Evolutionary conservation across 768 basidiomycete genomes (phyloP).

Genomic region (Coprinopsis sp.): DNA sequence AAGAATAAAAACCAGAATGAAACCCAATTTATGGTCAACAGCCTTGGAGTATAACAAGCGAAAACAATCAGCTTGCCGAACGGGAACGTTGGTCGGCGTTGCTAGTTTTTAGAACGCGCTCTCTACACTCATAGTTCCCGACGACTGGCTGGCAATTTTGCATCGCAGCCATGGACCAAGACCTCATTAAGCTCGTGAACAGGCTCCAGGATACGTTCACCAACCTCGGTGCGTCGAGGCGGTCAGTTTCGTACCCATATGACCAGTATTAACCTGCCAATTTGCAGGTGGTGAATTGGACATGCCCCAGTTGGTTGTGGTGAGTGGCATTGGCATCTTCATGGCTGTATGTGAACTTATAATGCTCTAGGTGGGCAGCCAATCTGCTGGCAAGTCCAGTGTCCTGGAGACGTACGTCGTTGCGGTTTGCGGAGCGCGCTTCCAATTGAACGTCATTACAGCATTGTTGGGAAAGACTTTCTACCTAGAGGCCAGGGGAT

Average conservation of each 20-base stretch:
- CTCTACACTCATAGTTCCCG: slow-evolving; percentile 1
- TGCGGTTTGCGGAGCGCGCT: not conserved
- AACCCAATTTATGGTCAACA: no score
- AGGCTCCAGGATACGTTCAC: slow-evolving; percentile 91
- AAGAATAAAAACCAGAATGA: no score
- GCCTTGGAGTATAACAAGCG: no score
- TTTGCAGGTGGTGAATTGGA: slow-evolving; percentile 78
- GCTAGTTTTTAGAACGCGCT: slow-evolving; percentile 5
- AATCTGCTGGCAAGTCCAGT: slow-evolving; percentile 95
- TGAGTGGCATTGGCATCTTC: slow-evolving; percentile 35
- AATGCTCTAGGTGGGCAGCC: slow-evolving; percentile 77
- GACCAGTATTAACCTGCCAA: not conserved
- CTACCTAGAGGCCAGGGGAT: slow-evolving; percentile 89
- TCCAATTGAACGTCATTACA: not conserved
- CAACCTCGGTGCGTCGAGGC: slow-evolving; percentile 64
- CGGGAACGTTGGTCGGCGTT: slow-evolving; percentile 10
- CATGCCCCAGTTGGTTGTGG: slow-evolving; percentile 89
- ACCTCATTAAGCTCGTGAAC: slow-evolving; percentile 92
- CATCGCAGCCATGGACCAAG: slow-evolving; percentile 71
- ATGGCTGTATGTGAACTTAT: slow-evolving; percentile 13
- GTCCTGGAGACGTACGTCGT: slow-evolving; percentile 85
- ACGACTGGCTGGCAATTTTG: slow-evolving; percentile 1
- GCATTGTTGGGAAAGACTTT: slow-evolving; percentile 93
- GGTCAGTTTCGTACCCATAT: slow-evolving; percentile 9
- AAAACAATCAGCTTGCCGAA: slow-evolving; percentile 9